Evolutionary conservation across 176 grass and related monocot species (phyloP), one percentile per base, ranked within the genome.

Genomic region (Musa acuminata): DNA sequence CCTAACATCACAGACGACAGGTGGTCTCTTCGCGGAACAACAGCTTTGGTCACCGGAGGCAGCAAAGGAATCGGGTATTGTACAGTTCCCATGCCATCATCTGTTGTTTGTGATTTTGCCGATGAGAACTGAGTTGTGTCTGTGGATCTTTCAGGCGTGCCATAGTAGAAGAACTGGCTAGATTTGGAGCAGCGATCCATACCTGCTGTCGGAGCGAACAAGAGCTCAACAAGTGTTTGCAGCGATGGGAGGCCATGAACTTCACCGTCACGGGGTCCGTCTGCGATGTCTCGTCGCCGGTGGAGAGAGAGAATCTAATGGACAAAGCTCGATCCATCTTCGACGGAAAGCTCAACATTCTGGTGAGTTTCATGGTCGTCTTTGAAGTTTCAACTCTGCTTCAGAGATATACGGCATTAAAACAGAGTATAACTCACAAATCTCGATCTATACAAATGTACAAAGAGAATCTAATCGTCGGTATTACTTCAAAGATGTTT

Each of bases 11-110:
- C 35, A 72, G 73, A 13, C 52, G 55, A 77, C 13, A 75, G 78
- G 58, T 87, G 78, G 86, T 70, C 63, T 72, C 75, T 87, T 8
- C 53, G 48, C 16, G 78, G 70, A 27, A 75, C 19, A 55, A 87
- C 78, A 9, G 86, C 86, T 52, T 63, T 84, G 2, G 85, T 87
- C 64, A 87, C 86, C 16, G 82, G 82, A 78, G 86, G 86, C 58
- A 87, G 69, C 62, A 84, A 70, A 65, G 82, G 86, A 2, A 87
- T 87, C 12, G 82, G 82, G 81, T 83, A 71, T 10, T 49, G 35
- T 43, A 43, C 35, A 43, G 35, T 43, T 43, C 35, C 35, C 35
- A 6, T 0, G 3, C 35, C 35, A 6, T 43, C 35, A 43, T 6
- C 35, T 43, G 35, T 43, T 43, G 35, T 5, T 43, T 43, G 35